Evolutionary conservation across 2,329 filamentous ascomycete species (phyloP), one percentile per base, ranked within the genome.

Genomic region (Moelleriella libera): DNA sequence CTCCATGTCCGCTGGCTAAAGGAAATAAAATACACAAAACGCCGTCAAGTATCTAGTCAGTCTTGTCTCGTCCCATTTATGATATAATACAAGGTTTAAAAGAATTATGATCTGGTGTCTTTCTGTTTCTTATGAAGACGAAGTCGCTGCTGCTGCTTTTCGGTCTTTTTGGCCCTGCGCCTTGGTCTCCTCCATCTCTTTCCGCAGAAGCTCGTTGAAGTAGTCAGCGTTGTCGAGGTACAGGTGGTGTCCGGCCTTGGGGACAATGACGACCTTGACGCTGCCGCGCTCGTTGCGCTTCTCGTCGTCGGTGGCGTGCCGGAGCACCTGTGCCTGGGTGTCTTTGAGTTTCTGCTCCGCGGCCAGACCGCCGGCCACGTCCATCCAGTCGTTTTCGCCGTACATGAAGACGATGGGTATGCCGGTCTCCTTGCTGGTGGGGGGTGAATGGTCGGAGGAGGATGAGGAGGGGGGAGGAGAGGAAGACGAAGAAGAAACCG

Each of bases 351-450:
- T 88, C 64, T 89, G 78, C 58, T 85, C 78, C 0, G 89, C 82
- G 0, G 85, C 88, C 44, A 82, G 78, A 0, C 92, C 92, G 30
- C 89, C 92, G 0, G 80, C 80, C 7, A 92, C 82, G 55, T 98
- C 92, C 92, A 98, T 98, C 92, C 92, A 98, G 69, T 98, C 92
- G 59, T 92, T 82, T 57, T 97, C 89, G 52, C 92, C 92, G 60
- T 98, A 98, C 85, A 97, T 89, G 61, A 98, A 78, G 7, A 97
- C 76, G 32, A 97, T 71, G 0, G 92, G 90, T 45, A 88, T 72
- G 1, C 89, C 88, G 0, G 75, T 84, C 56, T 80, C 76, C 48
- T 61, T 65, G 41, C 21, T 30, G 30, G 57, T 48, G 12, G 55
- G 49, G 8, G 53, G 50, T 6, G 50, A 52, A 29, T 56, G 56